Conservation (phyloP, 495 filamentous ascomycete species). For the Darksidea phi region DNA sequence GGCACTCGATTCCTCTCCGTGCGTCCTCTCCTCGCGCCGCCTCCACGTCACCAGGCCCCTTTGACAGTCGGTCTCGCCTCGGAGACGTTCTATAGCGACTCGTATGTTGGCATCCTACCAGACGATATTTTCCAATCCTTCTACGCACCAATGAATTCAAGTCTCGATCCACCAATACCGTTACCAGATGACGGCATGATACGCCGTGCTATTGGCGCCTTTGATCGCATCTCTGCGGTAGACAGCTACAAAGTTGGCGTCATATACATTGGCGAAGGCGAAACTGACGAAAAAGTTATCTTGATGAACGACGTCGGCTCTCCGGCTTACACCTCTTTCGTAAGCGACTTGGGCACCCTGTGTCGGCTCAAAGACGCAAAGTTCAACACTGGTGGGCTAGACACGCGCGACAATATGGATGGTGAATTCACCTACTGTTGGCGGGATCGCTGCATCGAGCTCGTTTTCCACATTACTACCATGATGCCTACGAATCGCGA, state of each 20-base stretch:
- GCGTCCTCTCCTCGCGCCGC: slow-evolving; percentile 66
- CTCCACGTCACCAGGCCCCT: slow-evolving; percentile 65
- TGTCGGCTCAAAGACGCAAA: slow-evolving; percentile 74
- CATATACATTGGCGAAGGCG: slow-evolving; percentile 83
- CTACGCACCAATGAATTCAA: slow-evolving; percentile 55
- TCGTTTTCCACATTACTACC: slow-evolving; percentile 92
- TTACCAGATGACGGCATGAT: slow-evolving; percentile 80
- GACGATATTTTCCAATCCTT: slow-evolving; percentile 83
- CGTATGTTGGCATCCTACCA: slow-evolving; percentile 61
- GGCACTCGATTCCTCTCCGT: slow-evolving; percentile 76
- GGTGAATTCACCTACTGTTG: slow-evolving; percentile 86
- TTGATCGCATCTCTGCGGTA: slow-evolving; percentile 86
- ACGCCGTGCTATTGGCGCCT: slow-evolving; percentile 69
- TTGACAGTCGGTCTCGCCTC: slow-evolving; percentile 51
- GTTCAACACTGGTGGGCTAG: slow-evolving; percentile 94
- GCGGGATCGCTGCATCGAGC: slow-evolving; percentile 90
- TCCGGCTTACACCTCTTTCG: slow-evolving; percentile 78
- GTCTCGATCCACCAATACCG: slow-evolving; percentile 50
- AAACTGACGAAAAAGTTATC: slow-evolving; percentile 76
- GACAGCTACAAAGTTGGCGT: slow-evolving; percentile 96
- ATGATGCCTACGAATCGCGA: slow-evolving; percentile 91
- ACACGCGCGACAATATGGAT: slow-evolving; percentile 69
- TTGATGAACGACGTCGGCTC: slow-evolving; percentile 80
- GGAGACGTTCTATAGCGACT: slow-evolving; percentile 44
- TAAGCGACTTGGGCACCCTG: slow-evolving; percentile 75